These are phyloP conservation scores for Sanghuangporus baumii DNA, from an alignment of 1,284 basidiomycete species.

Conservation along the genomic window DNA sequence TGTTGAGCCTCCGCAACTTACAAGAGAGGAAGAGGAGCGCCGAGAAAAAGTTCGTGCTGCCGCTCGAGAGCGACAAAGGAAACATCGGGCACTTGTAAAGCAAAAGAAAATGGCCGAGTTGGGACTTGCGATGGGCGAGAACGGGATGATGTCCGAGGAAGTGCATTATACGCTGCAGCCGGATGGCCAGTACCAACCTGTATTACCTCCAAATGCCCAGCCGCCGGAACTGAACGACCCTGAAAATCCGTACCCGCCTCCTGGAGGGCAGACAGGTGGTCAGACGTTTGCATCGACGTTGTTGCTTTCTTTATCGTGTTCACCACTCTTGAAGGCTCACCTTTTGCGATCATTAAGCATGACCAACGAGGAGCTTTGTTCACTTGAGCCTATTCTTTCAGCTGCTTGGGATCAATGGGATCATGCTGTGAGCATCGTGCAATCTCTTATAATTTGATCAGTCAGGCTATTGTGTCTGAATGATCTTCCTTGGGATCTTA, in stretches of 20 bases:
- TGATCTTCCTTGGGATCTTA: conserved; percentile 14
- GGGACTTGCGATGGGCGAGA: conserved; percentile 70
- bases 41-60: conserved; percentile 64
- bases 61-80: conserved; percentile 70
- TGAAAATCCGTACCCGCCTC: conserved; percentile 33
- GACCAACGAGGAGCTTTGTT: conserved; percentile 71
- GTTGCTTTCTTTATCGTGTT: conserved; percentile 64
- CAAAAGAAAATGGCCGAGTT: conserved; percentile 71
- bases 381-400: conserved; percentile 70
- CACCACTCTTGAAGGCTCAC: conserved; percentile 66
- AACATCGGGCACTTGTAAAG: conserved; percentile 71
- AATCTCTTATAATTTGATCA: conserved; percentile 3
- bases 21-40: conserved; percentile 52
- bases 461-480: background rate
- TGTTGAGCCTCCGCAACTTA: conserved; percentile 18
- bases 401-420: conserved; percentile 82
- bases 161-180: conserved; percentile 52
- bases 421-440: conserved; percentile 46
- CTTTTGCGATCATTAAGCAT: conserved; percentile 64
- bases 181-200: conserved; percentile 52
- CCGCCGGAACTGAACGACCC: conserved; percentile 24
- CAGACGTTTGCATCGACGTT: conserved; percentile 70
- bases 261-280: conserved; percentile 38
- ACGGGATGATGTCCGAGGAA: conserved; percentile 56
- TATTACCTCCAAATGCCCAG: conserved; percentile 34